These are phyloP conservation scores for Hypocreales sp. DNA, from an alignment of 2,329 filamentous ascomycete species.

Conservation along the genomic window DNA sequence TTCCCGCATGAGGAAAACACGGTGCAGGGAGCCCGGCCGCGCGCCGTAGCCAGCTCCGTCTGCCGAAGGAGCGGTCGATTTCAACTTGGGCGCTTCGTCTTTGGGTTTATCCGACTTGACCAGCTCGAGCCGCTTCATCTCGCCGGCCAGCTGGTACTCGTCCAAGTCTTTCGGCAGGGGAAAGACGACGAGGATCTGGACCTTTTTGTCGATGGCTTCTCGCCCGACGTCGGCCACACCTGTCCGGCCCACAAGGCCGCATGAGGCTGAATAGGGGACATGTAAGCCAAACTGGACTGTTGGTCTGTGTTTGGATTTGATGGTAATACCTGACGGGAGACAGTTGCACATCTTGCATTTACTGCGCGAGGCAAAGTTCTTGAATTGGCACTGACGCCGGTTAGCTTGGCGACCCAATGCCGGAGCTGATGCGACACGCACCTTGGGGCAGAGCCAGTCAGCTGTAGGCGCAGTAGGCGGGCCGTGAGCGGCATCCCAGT, in stretches of 20 bases:
- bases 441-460: conserved; percentile 21
- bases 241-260: conserved; percentile 23
- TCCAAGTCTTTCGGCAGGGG: conserved; percentile 54
- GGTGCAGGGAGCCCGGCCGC: conserved; percentile 55
- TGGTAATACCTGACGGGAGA: conserved; percentile 11
- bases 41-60: conserved; percentile 51
- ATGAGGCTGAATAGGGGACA: conserved; percentile 6
- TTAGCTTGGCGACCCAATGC: no score
- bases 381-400: conserved; percentile 19
- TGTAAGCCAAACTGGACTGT: neutral
- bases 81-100: conserved; percentile 34
- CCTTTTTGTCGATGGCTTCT: conserved; percentile 39
- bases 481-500: conserved; percentile 12
- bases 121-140: conserved; percentile 58
- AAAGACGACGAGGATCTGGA: conserved; percentile 63
- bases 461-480: conserved; percentile 4
- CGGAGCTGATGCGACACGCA: no score
- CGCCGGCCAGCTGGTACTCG: conserved; percentile 57
- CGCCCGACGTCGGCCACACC: conserved; percentile 33
- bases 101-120: conserved; percentile 35
- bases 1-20: conserved; percentile 65
- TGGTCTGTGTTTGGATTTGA: neutral
- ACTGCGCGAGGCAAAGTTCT: conserved; percentile 21
- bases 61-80: conserved; percentile 39
- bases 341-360: conserved; percentile 23